Conservation (phyloP, 208 protist genomes). For the Crithidia thermophila region DNA sequence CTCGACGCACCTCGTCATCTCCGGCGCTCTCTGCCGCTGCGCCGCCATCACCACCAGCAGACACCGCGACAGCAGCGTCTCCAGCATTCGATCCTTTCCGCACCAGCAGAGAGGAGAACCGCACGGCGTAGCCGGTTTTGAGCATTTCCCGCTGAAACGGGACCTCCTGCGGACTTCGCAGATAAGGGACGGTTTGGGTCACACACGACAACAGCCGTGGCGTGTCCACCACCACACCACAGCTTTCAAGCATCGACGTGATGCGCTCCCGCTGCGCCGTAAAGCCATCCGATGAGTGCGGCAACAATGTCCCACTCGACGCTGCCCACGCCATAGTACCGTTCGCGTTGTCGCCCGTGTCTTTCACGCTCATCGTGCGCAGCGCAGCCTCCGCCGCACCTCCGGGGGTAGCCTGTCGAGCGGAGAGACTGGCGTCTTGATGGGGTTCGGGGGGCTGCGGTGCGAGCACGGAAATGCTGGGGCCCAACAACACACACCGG, state of each 20-base stretch:
- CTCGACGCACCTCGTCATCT: not conserved
- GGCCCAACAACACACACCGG: constrained; percentile 72
- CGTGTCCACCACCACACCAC: constrained; percentile 52
- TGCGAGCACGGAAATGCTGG: constrained; percentile 36
- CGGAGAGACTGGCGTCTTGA: no score
- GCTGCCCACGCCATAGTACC: no score
- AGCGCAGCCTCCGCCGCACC: no score
- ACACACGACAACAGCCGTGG: constrained; percentile 66
- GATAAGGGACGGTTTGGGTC: constrained; percentile 47
- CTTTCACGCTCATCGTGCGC: no score
- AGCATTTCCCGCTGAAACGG: constrained; percentile 55
- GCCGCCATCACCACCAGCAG: no score
- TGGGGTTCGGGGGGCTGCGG: constrained; percentile 15
- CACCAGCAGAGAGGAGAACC: constrained; percentile 26
- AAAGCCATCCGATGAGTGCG: constrained; percentile 36
- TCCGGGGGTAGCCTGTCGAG: no score
- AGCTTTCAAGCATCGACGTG: constrained; percentile 32
- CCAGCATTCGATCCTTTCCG: no score
- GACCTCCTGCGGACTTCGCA: constrained; percentile 37
- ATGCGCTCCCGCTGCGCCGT: constrained; percentile 41
- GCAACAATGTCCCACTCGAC: not conserved
- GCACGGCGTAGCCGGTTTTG: constrained; percentile 54
- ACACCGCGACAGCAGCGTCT: no score
- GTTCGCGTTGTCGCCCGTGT: no score
- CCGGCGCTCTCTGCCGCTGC: not conserved